phyloP scores from a whole-genome alignment of 2,329 filamentous ascomycete genomes.

The Sporothrix mexicana region DNA sequence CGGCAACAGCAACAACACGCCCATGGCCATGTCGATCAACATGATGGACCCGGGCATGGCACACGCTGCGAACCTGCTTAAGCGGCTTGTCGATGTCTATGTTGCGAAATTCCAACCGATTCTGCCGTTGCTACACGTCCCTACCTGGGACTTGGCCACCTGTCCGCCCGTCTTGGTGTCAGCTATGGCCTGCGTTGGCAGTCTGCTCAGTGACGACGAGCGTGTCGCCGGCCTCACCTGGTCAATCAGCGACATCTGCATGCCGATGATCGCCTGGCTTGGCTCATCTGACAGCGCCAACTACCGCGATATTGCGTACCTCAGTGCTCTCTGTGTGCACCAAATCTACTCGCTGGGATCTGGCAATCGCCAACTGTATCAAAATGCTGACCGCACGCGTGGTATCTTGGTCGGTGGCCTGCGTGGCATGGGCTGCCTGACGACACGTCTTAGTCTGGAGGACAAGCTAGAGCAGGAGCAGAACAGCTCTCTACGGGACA shows the following conservation, averaged over 20 bases:
- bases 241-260: constrained; percentile 41
- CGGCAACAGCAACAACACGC: background rate
- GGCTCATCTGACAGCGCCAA: constrained; percentile 40
- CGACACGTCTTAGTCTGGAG: constrained; percentile 33
- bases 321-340: constrained; percentile 43
- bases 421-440: constrained; percentile 42
- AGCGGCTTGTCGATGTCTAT: constrained; percentile 40
- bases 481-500: background rate
- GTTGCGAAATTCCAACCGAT: constrained; percentile 42
- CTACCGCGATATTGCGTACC: constrained; percentile 41
- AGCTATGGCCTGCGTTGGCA: constrained; percentile 44
- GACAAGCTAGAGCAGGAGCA: constrained; percentile 27
- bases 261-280: constrained; percentile 43
- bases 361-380: constrained; percentile 43
- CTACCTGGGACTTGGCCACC: constrained; percentile 41
- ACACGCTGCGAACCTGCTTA: constrained; percentile 39
- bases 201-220: constrained; percentile 38
- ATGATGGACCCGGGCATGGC: constrained; percentile 34
- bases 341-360: constrained; percentile 46
- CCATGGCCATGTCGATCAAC: constrained; percentile 1
- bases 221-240: constrained; percentile 36
- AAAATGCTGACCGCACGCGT: constrained; percentile 43
- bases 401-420: constrained; percentile 42
- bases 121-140: constrained; percentile 43
- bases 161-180: constrained; percentile 41